These are phyloP conservation scores for Stentor roeselii DNA, from an alignment of 73 alveolate species.

Conservation along the genomic window DNA sequence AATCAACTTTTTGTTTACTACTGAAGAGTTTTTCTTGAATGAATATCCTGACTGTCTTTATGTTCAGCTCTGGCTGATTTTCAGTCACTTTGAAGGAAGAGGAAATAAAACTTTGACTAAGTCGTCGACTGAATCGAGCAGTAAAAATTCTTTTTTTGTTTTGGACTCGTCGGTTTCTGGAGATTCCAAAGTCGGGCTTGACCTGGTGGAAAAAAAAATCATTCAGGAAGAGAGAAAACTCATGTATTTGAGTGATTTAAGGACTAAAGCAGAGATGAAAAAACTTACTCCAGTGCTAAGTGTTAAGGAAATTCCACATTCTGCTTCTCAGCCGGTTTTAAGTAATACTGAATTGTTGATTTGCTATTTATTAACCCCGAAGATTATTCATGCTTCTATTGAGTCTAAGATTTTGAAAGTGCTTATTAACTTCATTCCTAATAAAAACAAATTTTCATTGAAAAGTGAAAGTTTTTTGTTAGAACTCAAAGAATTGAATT, in stretches of 20 bases:
- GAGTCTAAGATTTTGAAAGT: background rate
- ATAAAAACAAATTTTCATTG: background rate
- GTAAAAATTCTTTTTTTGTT: background rate
- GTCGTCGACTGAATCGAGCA: background rate
- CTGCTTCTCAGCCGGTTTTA: background rate
- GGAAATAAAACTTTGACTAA: background rate
- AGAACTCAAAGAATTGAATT: background rate
- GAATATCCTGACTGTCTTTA: background rate
- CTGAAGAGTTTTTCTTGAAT: background rate
- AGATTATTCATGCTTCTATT: background rate
- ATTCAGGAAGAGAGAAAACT: background rate
- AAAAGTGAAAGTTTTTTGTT: constrained; percentile 4
- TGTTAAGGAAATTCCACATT: background rate
- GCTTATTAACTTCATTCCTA: constrained; percentile 7
- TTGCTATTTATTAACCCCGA: constrained; percentile 14
- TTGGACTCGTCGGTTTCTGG: background rate
- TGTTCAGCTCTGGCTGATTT: background rate
- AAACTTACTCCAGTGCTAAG: background rate
- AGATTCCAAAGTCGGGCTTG: background rate
- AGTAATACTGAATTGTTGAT: background rate
- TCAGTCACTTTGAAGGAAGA: background rate
- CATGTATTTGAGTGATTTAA: constrained; percentile 8
- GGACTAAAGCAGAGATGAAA: constrained; percentile 10
- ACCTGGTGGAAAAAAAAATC: constrained; percentile 8
- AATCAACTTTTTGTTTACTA: background rate